phyloP scores from a whole-genome alignment of 2,329 filamentous ascomycete species.

The Diaporthe ampelina region DNA sequence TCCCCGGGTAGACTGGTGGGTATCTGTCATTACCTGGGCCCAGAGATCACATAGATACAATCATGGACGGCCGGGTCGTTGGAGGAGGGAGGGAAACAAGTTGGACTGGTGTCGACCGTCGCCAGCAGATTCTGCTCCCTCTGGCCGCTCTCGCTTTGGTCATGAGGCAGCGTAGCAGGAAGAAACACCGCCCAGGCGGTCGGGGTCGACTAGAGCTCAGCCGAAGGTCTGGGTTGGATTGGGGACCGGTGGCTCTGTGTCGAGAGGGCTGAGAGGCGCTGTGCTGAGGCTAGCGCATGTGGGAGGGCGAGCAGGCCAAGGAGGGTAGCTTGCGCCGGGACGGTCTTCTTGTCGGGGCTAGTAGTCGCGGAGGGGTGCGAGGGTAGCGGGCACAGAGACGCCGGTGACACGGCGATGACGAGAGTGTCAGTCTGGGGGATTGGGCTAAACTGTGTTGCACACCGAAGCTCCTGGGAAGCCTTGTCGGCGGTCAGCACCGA shows the following conservation, averaged over 20 bases:
- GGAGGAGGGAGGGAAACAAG: constrained; percentile 12
- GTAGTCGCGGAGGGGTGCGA: constrained; percentile 1
- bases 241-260: constrained; percentile 6
- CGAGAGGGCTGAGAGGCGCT: constrained; percentile 4
- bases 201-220: constrained; percentile 21
- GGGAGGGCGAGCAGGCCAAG: constrained; percentile 12
- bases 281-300: constrained; percentile 19
- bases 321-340: constrained; percentile 7
- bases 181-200: constrained; percentile 21
- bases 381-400: not conserved
- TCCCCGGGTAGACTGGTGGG: not conserved
- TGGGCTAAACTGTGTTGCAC: constrained; percentile 28
- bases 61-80: constrained; percentile 7
- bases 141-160: not conserved
- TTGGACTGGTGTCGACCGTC: not conserved
- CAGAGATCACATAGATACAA: not conserved
- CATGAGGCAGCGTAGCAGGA: not conserved
- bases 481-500: constrained; percentile 31
- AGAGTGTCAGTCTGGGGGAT: constrained; percentile 13
- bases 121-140: constrained; percentile 12
- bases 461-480: constrained; percentile 29
- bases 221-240: not conserved
- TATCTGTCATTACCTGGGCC: constrained; percentile 13
- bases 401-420: constrained; percentile 30
- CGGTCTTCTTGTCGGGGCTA: constrained; percentile 5